Evolutionary conservation across 441 rosid genomes (phyloP).

Genomic region (Euphorbia celastroides): DNA sequence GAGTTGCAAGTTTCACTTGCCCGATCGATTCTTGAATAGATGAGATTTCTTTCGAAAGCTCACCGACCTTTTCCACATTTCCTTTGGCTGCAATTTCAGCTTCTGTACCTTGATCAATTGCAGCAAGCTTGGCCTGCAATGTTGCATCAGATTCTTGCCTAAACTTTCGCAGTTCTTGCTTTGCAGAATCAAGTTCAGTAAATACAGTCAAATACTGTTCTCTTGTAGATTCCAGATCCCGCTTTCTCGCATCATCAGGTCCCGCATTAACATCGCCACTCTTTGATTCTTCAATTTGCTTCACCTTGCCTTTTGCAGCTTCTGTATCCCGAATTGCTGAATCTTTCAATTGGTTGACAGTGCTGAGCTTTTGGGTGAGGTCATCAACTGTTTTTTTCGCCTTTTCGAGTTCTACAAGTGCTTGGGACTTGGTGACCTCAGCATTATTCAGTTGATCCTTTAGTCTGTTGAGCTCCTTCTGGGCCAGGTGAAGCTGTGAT

Average conservation of each 20-base stretch:
- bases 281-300: constrained; percentile 50
- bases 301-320: constrained; percentile 49
- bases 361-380: constrained; percentile 50
- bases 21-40: constrained; percentile 66
- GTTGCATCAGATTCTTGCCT: constrained; percentile 61
- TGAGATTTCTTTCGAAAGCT: constrained; percentile 65
- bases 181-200: constrained; percentile 62
- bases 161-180: constrained; percentile 69
- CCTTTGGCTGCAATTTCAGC: constrained; percentile 52
- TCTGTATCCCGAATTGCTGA: constrained; percentile 55
- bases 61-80: constrained; percentile 58
- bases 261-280: constrained; percentile 26
- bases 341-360: constrained; percentile 56
- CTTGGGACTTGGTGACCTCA: constrained; percentile 60
- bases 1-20: constrained; percentile 63
- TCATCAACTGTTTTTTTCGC: constrained; percentile 64
- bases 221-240: constrained; percentile 47
- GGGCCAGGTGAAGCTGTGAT: constrained; percentile 80
- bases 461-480: constrained; percentile 68
- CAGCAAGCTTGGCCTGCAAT: constrained; percentile 48
- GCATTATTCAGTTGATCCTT: constrained; percentile 73
- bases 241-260: constrained; percentile 40
- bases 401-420: constrained; percentile 69
- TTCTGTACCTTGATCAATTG: constrained; percentile 52
- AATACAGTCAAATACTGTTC: constrained; percentile 49